Conservation (phyloP, 768 basidiomycete genomes). For the Naganishia kalamii region DNA sequence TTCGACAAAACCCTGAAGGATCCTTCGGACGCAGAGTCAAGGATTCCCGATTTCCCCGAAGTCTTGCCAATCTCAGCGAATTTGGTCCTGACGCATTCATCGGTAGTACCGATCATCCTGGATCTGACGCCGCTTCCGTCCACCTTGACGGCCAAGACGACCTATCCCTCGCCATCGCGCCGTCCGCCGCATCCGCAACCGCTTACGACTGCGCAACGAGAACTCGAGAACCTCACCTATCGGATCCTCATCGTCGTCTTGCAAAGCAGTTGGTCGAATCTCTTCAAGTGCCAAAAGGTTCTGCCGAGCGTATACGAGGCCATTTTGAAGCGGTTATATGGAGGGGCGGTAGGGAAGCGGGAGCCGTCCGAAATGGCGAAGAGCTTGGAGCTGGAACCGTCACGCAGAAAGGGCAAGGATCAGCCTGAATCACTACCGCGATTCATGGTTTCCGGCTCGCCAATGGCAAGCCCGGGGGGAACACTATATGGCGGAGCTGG, state of each 20-base stretch:
- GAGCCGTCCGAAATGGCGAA: neutral
- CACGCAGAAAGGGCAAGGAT: neutral
- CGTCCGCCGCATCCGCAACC: neutral
- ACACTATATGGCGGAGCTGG: slow-evolving; percentile 21
- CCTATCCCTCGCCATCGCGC: slow-evolving; percentile 15
- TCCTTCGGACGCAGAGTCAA: neutral
- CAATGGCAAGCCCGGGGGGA: neutral
- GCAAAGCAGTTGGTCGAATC: slow-evolving; percentile 22
- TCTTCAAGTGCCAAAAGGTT: slow-evolving; percentile 16
- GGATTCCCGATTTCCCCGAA: slow-evolving; percentile 9
- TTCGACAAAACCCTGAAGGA: neutral
- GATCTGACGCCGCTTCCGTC: slow-evolving; percentile 25
- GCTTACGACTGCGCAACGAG: neutral
- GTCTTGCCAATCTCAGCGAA: slow-evolving; percentile 21
- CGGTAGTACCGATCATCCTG: slow-evolving; percentile 28
- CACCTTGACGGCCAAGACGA: slow-evolving; percentile 28
- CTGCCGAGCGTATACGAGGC: slow-evolving; percentile 16
- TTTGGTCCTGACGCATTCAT: slow-evolving; percentile 15
- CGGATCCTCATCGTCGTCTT: slow-evolving; percentile 21
- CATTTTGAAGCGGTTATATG: slow-evolving; percentile 21
- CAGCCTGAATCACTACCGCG: neutral
- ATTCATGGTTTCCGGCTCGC: neutral
- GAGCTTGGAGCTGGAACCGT: neutral
- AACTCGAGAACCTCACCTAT: slow-evolving; percentile 2
- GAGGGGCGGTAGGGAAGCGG: neutral